Evolutionary conservation across 441 rosid genomes (phyloP), one percentile per base, ranked within the genome.

Genomic region (Mallotus japonicus): DNA sequence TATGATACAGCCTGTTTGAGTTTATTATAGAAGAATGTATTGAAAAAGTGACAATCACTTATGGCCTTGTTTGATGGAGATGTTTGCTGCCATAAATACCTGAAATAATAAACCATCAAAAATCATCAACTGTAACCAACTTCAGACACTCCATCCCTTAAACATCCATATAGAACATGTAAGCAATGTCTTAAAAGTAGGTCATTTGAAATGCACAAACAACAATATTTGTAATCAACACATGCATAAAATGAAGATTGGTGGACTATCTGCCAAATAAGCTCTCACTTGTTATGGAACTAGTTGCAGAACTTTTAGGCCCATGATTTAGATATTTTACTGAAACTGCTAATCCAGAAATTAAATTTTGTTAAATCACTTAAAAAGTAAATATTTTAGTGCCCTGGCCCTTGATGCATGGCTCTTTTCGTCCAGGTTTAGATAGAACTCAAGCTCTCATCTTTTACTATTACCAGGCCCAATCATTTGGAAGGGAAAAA

Each of bases 1-100:
- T 73, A 79, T 12, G 90, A 76, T 24, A 93, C 84, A 76, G 93
- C 92, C 67, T 89, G 92, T 78, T 75, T 86, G 69, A 95, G 96
- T 89, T 93, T 95, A 77, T 83, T 83, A 83, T 95, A 93, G 80
- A 95, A 95, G 80, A 87, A 95, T 24, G 99, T 95, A 79, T 86
- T 91, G 78, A 93, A 91, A 77, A 90, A 87, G 77, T 89, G 98
- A 80, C 79, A 90, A 80, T 89, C 90, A 19, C 73, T 73, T 59
- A 76, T 77, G 55, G 85, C 88, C 77, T 84, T 81, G 72, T 83
- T 83, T 55, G 85, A 67, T 74, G 84, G 73, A 69, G 88, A 80
- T 59, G 83, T 84, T 76, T 86, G 89, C 79, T 80, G 83, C 85
- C 83, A 87, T 73, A 93, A 81, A 80, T 85, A 93, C 79, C 99